Percentiles rank a stretch among this genome's conserved stretches.
phyloP scores from a whole-genome alignment of 2,329 filamentous ascomycete species.

The Hawksworthiomyces lignivorus region DNA sequence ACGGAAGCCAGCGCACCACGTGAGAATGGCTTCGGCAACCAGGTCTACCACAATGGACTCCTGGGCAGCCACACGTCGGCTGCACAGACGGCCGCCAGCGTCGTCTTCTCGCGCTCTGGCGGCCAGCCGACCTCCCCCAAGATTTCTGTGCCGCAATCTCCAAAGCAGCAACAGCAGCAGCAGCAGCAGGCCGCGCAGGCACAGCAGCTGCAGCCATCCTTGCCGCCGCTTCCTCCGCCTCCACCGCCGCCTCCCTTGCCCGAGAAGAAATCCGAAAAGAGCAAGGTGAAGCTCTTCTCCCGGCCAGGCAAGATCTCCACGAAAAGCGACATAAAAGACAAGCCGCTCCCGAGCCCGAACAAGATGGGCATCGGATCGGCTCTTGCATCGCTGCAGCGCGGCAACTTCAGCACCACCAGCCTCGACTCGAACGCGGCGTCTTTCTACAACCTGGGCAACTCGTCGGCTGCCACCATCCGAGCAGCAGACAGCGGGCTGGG shows the following conservation, averaged over 20 bases:
- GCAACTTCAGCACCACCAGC: constrained; percentile 65
- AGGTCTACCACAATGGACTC: constrained; percentile 53
- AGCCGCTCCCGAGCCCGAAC: constrained; percentile 63
- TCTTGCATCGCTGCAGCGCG: constrained; percentile 56
- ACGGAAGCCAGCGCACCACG: constrained; percentile 57
- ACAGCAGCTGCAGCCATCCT: constrained; percentile 15
- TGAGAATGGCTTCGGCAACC: constrained; percentile 44
- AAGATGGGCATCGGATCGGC: constrained; percentile 62
- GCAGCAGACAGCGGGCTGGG: constrained; percentile 38
- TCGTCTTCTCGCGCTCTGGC: constrained; percentile 61
- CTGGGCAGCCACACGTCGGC: constrained; percentile 53
- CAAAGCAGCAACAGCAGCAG: constrained; percentile 15
- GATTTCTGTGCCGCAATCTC: constrained; percentile 23
- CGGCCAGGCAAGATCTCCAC: constrained; percentile 68
- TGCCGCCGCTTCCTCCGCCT: constrained; percentile 28
- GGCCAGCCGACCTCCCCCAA: constrained; percentile 42
- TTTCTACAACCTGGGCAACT: constrained; percentile 68
- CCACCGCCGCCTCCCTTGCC: constrained; percentile 32
- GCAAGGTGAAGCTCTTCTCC: constrained; percentile 76
- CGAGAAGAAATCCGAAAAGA: constrained; percentile 63
- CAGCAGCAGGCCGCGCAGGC: constrained; percentile 16
- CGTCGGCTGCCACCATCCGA: constrained; percentile 69
- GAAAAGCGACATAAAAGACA: constrained; percentile 59
- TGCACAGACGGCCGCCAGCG: constrained; percentile 64
- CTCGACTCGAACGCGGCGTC: constrained; percentile 58